Evolutionary conservation across 2,329 filamentous ascomycete genomes (phyloP).

Genomic region (Cercospora sp.): DNA sequence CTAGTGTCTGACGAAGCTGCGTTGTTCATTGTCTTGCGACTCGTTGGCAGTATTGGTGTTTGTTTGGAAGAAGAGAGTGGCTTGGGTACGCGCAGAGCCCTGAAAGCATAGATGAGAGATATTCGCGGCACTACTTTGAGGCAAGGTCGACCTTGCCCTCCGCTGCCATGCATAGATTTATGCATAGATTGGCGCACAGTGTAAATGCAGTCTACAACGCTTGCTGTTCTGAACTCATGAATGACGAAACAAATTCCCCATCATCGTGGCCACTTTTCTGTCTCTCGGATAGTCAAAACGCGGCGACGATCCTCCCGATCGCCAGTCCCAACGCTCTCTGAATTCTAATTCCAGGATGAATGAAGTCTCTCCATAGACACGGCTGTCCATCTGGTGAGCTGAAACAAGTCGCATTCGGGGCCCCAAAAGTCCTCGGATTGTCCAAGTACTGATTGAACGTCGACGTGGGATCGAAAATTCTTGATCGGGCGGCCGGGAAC

Average conservation of each 20-base stretch:
- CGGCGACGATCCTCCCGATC: background rate
- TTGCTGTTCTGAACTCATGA: background rate
- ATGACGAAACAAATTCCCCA: too few relatives aligned
- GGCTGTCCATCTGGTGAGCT: constrained; percentile 17
- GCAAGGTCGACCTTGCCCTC: background rate
- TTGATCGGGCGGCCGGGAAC: background rate
- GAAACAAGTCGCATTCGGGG: constrained; percentile 17
- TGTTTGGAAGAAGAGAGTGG: background rate
- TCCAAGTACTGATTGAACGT: constrained; percentile 3
- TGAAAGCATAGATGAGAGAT: too few relatives aligned
- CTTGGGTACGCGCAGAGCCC: background rate
- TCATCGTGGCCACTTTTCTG: background rate
- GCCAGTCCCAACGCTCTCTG: constrained; percentile 9
- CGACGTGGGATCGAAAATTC: constrained; percentile 1
- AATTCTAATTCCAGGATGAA: constrained; percentile 16
- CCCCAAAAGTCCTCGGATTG: constrained; percentile 13
- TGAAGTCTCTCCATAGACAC: constrained; percentile 20
- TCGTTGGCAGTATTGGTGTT: background rate
- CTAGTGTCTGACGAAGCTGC: background rate
- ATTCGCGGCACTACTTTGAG: background rate
- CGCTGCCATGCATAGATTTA: background rate
- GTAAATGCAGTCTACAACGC: background rate
- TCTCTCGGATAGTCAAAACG: background rate
- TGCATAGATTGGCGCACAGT: background rate
- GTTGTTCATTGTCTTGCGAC: background rate